These are phyloP conservation scores for Dactylella cylindrospora DNA, from an alignment of 2,329 filamentous ascomycete genomes.

Conservation along the genomic window DNA sequence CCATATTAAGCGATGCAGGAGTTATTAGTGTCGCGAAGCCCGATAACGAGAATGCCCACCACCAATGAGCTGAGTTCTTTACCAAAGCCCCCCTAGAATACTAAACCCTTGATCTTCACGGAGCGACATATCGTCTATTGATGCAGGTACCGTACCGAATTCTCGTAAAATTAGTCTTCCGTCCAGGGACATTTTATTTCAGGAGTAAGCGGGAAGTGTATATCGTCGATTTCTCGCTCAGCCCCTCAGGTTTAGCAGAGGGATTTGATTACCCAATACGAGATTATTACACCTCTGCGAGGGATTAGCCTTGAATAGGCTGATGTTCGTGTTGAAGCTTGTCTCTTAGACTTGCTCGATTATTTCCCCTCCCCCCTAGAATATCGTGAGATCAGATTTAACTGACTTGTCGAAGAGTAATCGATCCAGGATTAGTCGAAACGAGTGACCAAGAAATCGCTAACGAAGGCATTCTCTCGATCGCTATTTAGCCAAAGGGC, in stretches of 20 bases:
- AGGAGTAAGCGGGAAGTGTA: too few species aligned
- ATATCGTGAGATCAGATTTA: too few species aligned
- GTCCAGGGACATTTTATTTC: conserved; percentile 6
- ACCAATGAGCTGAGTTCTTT: conserved; percentile 4
- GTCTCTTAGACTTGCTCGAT: too few species aligned
- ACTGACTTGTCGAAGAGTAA: neutral
- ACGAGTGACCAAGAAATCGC: conserved; percentile 38
- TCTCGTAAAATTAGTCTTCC: conserved; percentile 11
- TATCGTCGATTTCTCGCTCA: too few species aligned
- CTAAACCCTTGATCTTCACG: conserved; percentile 11
- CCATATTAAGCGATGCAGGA: conserved; percentile 27
- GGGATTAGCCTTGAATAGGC: too few species aligned
- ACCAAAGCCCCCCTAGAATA: too few species aligned
- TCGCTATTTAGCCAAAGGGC: conserved; percentile 26
- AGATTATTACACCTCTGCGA: too few species aligned
- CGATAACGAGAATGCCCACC: neutral
- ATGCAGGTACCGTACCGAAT: conserved; percentile 42
- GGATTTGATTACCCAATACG: too few species aligned
- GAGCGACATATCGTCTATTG: conserved; percentile 15
- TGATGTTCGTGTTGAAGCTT: too few species aligned
- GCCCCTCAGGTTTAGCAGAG: too few species aligned
- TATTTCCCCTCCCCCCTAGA: too few species aligned
- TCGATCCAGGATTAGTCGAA: conserved; percentile 9
- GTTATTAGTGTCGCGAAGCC: neutral
- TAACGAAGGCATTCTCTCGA: conserved; percentile 25